Evolutionary conservation across 129 eudicot species (phyloP).

Genomic region (Apium graveolens): DNA sequence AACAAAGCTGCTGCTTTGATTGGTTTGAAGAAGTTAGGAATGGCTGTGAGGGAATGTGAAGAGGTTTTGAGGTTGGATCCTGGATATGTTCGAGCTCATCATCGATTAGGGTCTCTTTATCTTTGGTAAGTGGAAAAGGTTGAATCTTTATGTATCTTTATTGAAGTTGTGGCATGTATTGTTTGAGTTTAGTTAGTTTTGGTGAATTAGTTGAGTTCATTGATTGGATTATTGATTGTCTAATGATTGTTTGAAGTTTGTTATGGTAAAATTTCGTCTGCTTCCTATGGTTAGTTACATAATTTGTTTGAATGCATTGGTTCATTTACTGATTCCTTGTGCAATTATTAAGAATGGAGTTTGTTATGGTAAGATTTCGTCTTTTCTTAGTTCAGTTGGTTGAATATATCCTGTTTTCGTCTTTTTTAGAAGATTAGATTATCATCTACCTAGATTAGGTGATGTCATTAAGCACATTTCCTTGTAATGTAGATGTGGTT

Average conservation of each 20-base stretch:
- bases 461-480: slow-evolving; percentile 1
- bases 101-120: slow-evolving; percentile 72
- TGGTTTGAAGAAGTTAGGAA: slow-evolving; percentile 45
- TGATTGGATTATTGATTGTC: not conserved
- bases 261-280: not conserved
- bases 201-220: not conserved
- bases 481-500: not conserved
- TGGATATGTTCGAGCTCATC: slow-evolving; percentile 65
- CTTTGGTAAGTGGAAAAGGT: slow-evolving; percentile 54
- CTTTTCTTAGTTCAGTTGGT: not conserved
- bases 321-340: not conserved
- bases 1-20: slow-evolving; percentile 80
- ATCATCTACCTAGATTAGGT: not conserved
- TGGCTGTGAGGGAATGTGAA: slow-evolving; percentile 71
- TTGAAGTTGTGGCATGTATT: not conserved
- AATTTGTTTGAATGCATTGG: not conserved
- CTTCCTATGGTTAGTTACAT: not conserved
- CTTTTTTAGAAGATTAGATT: not conserved
- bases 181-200: not conserved
- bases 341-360: not conserved
- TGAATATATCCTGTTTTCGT: not conserved
- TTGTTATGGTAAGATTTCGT: not conserved
- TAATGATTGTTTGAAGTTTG: not conserved
- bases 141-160: slow-evolving; percentile 6
- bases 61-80: slow-evolving; percentile 79